Evolutionary conservation across 192 early-diverging fungal species (phyloP), one percentile per base, ranked within the genome.

Genomic region (Coemansia sp.): DNA sequence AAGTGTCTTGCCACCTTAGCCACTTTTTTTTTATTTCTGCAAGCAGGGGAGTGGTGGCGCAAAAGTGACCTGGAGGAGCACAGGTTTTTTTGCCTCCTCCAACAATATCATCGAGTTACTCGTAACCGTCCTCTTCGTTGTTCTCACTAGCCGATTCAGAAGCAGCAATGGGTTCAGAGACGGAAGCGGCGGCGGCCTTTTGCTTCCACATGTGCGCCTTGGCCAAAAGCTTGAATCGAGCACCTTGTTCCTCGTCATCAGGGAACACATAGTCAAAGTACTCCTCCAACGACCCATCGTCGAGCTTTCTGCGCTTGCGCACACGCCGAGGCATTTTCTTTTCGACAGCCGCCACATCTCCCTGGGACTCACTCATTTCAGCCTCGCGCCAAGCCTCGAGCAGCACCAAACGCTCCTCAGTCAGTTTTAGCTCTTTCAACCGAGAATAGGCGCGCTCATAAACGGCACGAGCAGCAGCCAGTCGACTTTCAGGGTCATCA

Each of bases 241-340:
- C 88, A 38, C 89, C 87, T 58, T 96, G 92, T 7, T 86, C 86
- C 70, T 96, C 91, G 69, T 99, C 98, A 66, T 99, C 98, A 34
- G 96, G 95, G 80, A 97, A 99, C 60, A 99, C 91, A 78, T 98
- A 98, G 71, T 98, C 97, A 87, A 93, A 95, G 89, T 97, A 99
- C 87, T 99, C 98, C 76, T 99, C 98, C 90, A 92, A 89, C 24
- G 91, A 87, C 34, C 85, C 85, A 22, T 84, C 87, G 22, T 84
- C 86, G 20, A 84, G 73, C 66, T 87, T 83, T 49, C 96, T 87
- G 67, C 95, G 88, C 76, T 92, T 93, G 80, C 97, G 96, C 79
- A 99, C 95, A 52, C 93, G 88, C 62, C 90, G 90, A 41, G 98
- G 98, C 90, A 95, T 89, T 69, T 89, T 88, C 18, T 70, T 76